Base-by-base conservation (phyloP, 768 basidiomycete species). In the Termitomyces sp. region DNA sequence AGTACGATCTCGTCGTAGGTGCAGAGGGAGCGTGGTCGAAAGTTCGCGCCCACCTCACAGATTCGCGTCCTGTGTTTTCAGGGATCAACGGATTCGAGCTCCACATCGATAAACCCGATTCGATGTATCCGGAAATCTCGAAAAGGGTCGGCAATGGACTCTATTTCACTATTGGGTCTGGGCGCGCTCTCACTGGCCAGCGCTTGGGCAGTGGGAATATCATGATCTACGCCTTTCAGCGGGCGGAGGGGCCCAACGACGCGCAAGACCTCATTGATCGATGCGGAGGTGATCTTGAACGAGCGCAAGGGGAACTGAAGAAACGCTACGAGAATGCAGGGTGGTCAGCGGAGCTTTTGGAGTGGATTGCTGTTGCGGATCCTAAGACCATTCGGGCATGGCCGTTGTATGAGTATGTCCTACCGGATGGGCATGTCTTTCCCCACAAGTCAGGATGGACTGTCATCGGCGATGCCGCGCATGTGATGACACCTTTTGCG, bases 1-100 rank as follows among this genome's bases (percentile, higher is more conserved):
- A 56, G n/a, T 69, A 62, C 44, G 64, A 68, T 34, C 57, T 70
- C 33, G 57, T 70, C 12, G 58, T 70, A 8, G 69, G 69, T 33
- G 69, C 69, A 22, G 69, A 69, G 37, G 77, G 79, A 7, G 68
- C 77, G 4, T 76, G 75, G 71, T 76, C 74, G 16, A 68, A 67
- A 55, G 66, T 74, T 8, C 74, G 78, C 14, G 61, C 67, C 4
- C 61, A 75, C 46, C 55, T 78, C 27, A 68, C 67, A 22, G 54
- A 60, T 34, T 63, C 66, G 12, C 54, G 55, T 34, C 74, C 77
- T 5, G 48, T 61, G 34, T 78, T 75, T 62, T 66, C 68, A 13
- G 76, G 74, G 8, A 62, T 71, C 16, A 60, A 49, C 33, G 60
- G 58, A 42, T 42, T 66, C 26, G 67, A 67, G 45, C 26, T 62